Evolutionary conservation across 352 stramenopile species (phyloP).

Genomic region (Phytopythium chamaehyphon): DNA sequence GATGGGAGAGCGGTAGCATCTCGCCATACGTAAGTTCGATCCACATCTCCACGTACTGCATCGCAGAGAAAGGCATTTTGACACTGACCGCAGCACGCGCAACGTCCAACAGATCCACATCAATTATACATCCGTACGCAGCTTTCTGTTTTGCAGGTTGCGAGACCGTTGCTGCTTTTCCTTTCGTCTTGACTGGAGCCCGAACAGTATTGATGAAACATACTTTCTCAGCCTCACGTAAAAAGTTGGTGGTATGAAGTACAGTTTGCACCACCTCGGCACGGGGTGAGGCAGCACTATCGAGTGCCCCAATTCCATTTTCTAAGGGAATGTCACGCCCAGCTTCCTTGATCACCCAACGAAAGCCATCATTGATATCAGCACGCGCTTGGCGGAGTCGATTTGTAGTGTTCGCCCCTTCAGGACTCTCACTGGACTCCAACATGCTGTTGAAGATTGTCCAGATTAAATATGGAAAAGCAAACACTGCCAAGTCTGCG

Average conservation of each 20-base stretch:
- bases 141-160: neutral
- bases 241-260: slow-evolving; percentile 77
- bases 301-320: neutral
- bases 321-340: neutral
- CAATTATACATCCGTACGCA: slow-evolving; percentile 55
- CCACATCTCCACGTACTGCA: slow-evolving; percentile 90
- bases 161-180: neutral
- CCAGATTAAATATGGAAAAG: slow-evolving; percentile 71
- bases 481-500: slow-evolving; percentile 61
- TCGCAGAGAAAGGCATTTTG: slow-evolving; percentile 86
- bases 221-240: slow-evolving; percentile 71
- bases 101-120: slow-evolving; percentile 61
- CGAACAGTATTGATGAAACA: slow-evolving; percentile 49
- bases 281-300: slow-evolving; percentile 9
- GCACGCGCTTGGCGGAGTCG: neutral
- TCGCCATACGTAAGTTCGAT: slow-evolving; percentile 57
- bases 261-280: slow-evolving; percentile 59
- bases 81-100: slow-evolving; percentile 57
- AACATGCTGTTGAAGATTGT: slow-evolving; percentile 14
- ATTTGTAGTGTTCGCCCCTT: neutral
- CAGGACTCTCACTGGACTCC: neutral
- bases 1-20: slow-evolving; percentile 25
- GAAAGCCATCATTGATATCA: slow-evolving; percentile 21
- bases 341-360: slow-evolving; percentile 23
- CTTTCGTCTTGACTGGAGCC: neutral